Conservation (phyloP, 768 basidiomycete species). For the Rhodosporidiobolus sp. region DNA sequence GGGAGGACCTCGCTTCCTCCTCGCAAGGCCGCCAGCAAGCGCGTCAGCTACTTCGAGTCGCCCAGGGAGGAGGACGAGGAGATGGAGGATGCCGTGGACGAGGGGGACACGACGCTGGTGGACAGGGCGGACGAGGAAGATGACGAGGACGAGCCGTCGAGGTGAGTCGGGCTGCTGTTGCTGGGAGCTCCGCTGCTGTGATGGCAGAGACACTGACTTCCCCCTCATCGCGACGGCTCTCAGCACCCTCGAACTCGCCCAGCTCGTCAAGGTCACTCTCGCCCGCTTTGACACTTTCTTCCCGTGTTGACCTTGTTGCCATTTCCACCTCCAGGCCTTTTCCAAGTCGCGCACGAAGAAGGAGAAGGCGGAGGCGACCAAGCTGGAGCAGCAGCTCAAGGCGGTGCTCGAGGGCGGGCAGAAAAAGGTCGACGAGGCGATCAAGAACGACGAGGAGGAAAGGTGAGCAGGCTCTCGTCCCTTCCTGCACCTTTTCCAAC, state of each 20-base stretch:
- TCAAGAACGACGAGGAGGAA: not conserved
- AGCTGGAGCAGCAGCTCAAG: conserved; percentile 24
- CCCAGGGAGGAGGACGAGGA: not conserved
- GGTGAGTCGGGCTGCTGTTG: not conserved
- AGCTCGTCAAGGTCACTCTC: conserved; percentile 2
- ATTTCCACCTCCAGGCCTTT: not conserved
- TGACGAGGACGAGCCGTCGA: not conserved
- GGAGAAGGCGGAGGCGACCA: not conserved
- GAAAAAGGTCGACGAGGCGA: not conserved
- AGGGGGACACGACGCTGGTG: conserved; percentile 2
- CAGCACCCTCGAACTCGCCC: not conserved
- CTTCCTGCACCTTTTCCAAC: not conserved
- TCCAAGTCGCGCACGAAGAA: not conserved
- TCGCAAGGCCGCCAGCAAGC: not conserved
- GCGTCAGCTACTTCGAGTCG: not conserved
- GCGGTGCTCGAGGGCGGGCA: conserved; percentile 15
- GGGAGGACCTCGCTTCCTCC: not conserved
- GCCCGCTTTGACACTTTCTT: no score
- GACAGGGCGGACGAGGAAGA: conserved; percentile 1
- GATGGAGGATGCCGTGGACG: not conserved
- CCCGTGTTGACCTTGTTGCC: not conserved
- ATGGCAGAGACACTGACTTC: no score
- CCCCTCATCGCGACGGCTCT: no score
- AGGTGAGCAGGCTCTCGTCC: not conserved
- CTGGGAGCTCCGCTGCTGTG: no score